Percentiles rank a stretch among this genome's conserved stretches.
Evolutionary conservation across 306 rosid species (phyloP).

Genomic region (Quercus variabilis): DNA sequence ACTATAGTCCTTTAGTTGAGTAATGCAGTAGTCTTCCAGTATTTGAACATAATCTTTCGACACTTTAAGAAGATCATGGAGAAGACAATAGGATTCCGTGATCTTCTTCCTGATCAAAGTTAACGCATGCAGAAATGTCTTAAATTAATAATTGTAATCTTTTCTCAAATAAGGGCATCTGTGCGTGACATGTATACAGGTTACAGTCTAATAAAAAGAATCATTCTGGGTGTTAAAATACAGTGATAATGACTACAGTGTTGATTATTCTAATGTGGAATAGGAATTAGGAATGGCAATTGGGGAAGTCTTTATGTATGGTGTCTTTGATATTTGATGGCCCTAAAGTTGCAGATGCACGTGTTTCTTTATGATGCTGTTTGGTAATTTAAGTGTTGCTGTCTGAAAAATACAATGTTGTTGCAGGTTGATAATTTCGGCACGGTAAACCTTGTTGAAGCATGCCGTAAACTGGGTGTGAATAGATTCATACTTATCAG

Average conservation of each 20-base stretch:
- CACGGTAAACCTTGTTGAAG: constrained; percentile 87
- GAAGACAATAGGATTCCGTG: not conserved
- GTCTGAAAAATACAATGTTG: constrained; percentile 1
- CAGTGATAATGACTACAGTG: not conserved
- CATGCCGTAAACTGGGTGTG: constrained; percentile 72
- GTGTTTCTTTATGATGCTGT: not conserved
- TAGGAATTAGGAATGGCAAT: not conserved
- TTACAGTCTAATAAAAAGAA: not conserved
- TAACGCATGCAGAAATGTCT: not conserved
- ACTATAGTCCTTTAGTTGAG: not conserved
- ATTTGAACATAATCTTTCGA: not conserved
- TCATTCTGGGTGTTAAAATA: not conserved
- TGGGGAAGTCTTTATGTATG: not conserved
- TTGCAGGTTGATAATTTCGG: constrained; percentile 92
- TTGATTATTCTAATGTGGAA: not conserved
- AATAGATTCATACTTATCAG: constrained; percentile 85
- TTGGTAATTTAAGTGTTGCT: not conserved
- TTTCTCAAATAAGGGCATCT: not conserved
- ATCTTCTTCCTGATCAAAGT: not conserved
- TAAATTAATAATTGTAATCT: not conserved
- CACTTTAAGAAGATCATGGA: not conserved
- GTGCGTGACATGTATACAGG: not conserved
- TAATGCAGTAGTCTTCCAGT: not conserved
- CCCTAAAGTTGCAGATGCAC: not conserved
- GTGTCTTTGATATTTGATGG: not conserved